Evolutionary conservation across 225 moss, liverwort and hornwort species (phyloP).

Genomic region (Pseudisothecium myosuroides): DNA sequence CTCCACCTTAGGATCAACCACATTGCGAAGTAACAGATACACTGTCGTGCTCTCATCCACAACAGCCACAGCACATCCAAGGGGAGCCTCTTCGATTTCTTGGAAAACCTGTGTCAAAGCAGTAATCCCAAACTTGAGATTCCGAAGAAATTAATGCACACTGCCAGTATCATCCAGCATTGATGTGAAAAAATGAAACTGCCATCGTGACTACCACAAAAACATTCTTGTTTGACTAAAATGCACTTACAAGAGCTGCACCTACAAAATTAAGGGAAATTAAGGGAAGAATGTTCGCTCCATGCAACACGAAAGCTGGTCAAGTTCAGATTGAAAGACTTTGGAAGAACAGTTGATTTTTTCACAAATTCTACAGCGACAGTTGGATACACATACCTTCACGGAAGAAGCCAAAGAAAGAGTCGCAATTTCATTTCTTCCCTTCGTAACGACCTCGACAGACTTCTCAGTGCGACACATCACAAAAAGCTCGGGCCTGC

Average conservation of each 20-base stretch:
- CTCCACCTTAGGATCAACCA: constrained; percentile 64
- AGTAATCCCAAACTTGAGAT: background rate
- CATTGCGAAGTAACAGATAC: constrained; percentile 48
- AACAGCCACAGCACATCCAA: constrained; percentile 69
- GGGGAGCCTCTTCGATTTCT: constrained; percentile 31
- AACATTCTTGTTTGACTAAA: background rate
- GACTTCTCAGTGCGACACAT: constrained; percentile 40
- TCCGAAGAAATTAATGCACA: background rate
- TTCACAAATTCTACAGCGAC: background rate
- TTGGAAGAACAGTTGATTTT: background rate
- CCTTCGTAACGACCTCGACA: constrained; percentile 28
- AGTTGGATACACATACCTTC: constrained; percentile 16
- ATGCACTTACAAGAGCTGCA: background rate
- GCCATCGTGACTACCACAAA: background rate
- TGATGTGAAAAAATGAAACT: background rate
- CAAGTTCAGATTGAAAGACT: background rate
- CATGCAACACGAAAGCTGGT: background rate
- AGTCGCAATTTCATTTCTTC: constrained; percentile 57
- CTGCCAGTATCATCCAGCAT: background rate
- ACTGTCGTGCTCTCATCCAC: constrained; percentile 66
- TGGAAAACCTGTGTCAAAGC: constrained; percentile 37
- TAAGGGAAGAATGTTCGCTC: background rate
- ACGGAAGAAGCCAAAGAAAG: constrained; percentile 51
- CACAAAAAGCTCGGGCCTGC: constrained; percentile 61
- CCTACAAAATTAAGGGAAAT: background rate